Conservation (phyloP, 2,329 filamentous ascomycete species). For the Echinosphaeria canescens region DNA sequence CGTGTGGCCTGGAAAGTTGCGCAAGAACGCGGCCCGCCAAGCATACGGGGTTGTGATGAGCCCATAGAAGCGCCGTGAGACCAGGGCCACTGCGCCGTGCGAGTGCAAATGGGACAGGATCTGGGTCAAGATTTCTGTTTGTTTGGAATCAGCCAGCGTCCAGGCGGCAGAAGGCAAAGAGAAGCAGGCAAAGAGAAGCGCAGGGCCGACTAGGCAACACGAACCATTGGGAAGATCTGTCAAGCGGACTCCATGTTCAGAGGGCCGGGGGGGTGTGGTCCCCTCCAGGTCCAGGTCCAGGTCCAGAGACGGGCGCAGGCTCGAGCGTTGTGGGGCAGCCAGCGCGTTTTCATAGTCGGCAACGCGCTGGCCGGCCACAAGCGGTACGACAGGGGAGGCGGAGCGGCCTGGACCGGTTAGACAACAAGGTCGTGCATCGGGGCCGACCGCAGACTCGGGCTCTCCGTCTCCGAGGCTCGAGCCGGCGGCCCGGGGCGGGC, state of each 20-base stretch:
- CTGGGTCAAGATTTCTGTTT: constrained; percentile 72
- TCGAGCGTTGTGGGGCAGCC: constrained; percentile 22
- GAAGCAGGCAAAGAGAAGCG: not conserved
- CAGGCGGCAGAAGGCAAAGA: no score
- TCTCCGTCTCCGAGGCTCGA: no score
- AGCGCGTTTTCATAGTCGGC: constrained; percentile 39
- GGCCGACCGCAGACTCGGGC: no score
- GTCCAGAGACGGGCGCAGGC: constrained; percentile 17
- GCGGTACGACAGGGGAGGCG: no score
- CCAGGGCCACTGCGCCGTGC: constrained; percentile 60
- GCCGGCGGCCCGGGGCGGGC: no score
- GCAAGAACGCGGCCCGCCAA: constrained; percentile 82
- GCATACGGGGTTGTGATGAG: constrained; percentile 82
- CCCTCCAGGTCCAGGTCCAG: constrained; percentile 29
- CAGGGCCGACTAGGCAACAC: constrained; percentile 7
- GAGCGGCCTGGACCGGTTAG: constrained; percentile 9
- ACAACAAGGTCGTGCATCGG: no score
- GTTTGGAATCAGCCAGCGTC: constrained; percentile 7
- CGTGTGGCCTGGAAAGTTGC: constrained; percentile 67
- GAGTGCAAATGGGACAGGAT: constrained; percentile 80
- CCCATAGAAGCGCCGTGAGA: constrained; percentile 71
- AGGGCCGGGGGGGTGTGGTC: constrained; percentile 20
- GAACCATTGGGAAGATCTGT: constrained; percentile 63
- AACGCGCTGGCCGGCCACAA: constrained; percentile 29
- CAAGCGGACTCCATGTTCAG: constrained; percentile 19